phyloP scores from a whole-genome alignment of 371 early-diverging fungal species.

The Gilbertella persicaria region DNA sequence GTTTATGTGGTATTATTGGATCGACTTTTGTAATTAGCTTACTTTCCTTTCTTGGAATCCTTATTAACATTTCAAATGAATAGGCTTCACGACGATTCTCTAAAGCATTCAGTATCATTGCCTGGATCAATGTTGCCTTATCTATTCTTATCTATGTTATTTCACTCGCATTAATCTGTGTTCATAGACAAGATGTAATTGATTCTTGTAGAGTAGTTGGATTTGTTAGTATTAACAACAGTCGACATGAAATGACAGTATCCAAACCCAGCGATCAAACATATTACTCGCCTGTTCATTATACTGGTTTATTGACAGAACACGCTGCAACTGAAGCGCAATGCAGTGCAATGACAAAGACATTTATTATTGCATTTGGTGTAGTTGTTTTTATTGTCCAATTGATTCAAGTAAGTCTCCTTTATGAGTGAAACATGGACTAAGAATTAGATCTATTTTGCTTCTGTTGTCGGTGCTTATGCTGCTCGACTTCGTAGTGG shows the following conservation, averaged over 20 bases:
- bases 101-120: slow-evolving; percentile 43
- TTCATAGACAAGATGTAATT: slow-evolving; percentile 32
- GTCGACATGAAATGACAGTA: no score
- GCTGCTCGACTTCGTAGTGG: slow-evolving; percentile 47
- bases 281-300: slow-evolving; percentile 50
- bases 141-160: slow-evolving; percentile 45
- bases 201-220: slow-evolving; percentile 47
- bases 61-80: not conserved
- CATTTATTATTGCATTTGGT: slow-evolving; percentile 41
- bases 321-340: slow-evolving; percentile 27
- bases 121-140: slow-evolving; percentile 42
- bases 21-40: slow-evolving; percentile 40
- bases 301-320: slow-evolving; percentile 41
- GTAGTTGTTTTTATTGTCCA: slow-evolving; percentile 37
- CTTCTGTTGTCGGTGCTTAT: slow-evolving; percentile 47
- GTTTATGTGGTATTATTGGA: slow-evolving; percentile 45
- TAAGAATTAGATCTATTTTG: slow-evolving; percentile 42
- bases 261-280: no score
- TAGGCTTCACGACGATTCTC: slow-evolving; percentile 50
- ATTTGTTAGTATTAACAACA: slow-evolving; percentile 42
- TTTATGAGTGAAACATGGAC: not conserved
- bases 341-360: no score
- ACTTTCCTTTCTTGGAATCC: no score
- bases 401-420: slow-evolving; percentile 36
- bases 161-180: slow-evolving; percentile 40